Evolutionary conservation across 805 yeast species (phyloP).

Genomic region (Saturnispora halmiae): DNA sequence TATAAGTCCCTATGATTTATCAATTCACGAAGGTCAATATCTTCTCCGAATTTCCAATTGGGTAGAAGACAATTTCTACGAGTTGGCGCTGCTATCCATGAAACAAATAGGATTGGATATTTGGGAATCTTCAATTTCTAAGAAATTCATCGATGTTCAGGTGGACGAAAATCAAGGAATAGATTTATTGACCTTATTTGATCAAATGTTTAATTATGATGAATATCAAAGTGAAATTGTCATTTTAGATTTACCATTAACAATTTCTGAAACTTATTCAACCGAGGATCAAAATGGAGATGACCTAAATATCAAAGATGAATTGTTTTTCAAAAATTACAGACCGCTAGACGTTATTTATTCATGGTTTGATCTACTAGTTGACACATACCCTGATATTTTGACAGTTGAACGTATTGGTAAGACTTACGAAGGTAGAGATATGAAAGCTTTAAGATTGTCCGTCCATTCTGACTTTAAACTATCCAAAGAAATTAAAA

Average conservation of each 20-base stretch:
- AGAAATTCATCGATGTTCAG: constrained; percentile 41
- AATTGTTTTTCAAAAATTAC: constrained; percentile 61
- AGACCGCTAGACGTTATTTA: constrained; percentile 60
- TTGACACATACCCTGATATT: constrained; percentile 53
- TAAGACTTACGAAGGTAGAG: constrained; percentile 64
- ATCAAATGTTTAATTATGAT: constrained; percentile 5
- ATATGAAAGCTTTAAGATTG: constrained; percentile 57
- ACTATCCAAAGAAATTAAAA: constrained; percentile 33
- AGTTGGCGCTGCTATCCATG: constrained; percentile 17
- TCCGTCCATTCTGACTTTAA: constrained; percentile 35
- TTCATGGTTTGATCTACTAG: constrained; percentile 58
- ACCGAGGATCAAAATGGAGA: constrained; percentile 4
- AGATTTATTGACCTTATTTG: constrained; percentile 16
- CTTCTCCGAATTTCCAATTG: constrained; percentile 36
- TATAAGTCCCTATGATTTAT: not conserved
- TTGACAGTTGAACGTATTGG: constrained; percentile 65
- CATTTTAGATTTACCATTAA: constrained; percentile 48
- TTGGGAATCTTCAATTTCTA: constrained; percentile 42
- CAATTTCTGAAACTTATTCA: constrained; percentile 49
- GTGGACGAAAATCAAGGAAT: constrained; percentile 19
- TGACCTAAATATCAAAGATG: constrained; percentile 18
- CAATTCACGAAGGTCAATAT: constrained; percentile 24
- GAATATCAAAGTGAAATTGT: constrained; percentile 32
- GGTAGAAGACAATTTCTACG: constrained; percentile 15
- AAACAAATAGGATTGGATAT: constrained; percentile 23